Evolutionary conservation across 2,329 filamentous ascomycete genomes (phyloP).

Genomic region (Periconia digitata): DNA sequence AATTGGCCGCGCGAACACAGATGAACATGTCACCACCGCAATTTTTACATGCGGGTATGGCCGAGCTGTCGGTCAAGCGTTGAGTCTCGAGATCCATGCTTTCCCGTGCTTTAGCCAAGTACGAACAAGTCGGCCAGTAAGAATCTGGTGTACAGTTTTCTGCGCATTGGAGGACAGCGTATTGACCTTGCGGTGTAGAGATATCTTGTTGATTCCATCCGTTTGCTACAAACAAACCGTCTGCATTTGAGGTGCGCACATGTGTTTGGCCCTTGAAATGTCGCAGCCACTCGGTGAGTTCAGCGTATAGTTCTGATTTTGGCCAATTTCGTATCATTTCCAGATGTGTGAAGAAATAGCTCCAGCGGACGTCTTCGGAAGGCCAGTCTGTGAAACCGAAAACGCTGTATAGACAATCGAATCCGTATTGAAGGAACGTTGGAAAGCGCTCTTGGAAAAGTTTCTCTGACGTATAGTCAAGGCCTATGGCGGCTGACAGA

Average conservation of each 20-base stretch:
- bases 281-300: constrained; percentile 15
- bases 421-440: constrained; percentile 28
- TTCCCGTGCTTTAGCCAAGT: constrained; percentile 23
- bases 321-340: constrained; percentile 29
- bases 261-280: constrained; percentile 19
- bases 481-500: constrained; percentile 37
- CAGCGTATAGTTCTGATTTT: constrained; percentile 20
- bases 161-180: constrained; percentile 33
- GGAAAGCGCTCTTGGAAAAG: constrained; percentile 37
- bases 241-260: constrained; percentile 39
- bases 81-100: constrained; percentile 23
- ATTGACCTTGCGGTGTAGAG: constrained; percentile 37
- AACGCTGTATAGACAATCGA: constrained; percentile 37
- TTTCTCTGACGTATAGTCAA: constrained; percentile 35
- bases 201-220: constrained; percentile 24
- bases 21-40: constrained; percentile 30
- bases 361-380: constrained; percentile 32
- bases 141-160: constrained; percentile 31
- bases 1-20: constrained; percentile 29
- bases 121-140: constrained; percentile 19
- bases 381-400: constrained; percentile 36
- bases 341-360: constrained; percentile 38
- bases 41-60: constrained; percentile 23
- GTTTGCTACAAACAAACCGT: constrained; percentile 34
- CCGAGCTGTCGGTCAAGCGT: constrained; percentile 16